Evolutionary conservation across 2,329 filamentous ascomycete species (phyloP).

Genomic region (Alternaria viburni): DNA sequence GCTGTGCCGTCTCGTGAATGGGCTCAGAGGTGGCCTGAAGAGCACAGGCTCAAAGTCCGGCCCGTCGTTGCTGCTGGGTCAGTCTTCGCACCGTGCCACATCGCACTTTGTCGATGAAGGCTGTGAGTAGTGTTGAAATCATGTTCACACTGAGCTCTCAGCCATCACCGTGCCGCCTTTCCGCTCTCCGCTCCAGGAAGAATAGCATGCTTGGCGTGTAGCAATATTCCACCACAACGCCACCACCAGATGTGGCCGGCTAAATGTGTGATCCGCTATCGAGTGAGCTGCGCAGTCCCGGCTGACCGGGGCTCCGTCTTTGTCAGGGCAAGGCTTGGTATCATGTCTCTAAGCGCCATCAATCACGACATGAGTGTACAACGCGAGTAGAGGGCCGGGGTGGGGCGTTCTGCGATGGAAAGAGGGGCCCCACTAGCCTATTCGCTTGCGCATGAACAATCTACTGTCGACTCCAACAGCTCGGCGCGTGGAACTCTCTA

Average conservation of each 20-base stretch:
- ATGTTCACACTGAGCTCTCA: background rate
- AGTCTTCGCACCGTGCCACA: background rate
- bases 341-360: background rate
- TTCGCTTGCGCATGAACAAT: background rate
- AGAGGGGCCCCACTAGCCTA: background rate
- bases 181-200: background rate
- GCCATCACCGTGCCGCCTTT: background rate
- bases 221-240: background rate
- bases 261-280: background rate
- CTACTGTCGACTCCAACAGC: background rate
- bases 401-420: background rate
- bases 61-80: background rate
- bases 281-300: background rate
- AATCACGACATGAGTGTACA: background rate
- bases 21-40: background rate
- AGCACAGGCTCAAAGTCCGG: background rate
- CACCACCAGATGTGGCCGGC: background rate
- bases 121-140: background rate
- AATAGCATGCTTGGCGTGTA: background rate
- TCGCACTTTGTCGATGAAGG: background rate
- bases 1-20: background rate
- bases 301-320: background rate
- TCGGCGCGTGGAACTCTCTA: background rate
- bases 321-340: background rate
- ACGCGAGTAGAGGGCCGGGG: background rate